Evolutionary conservation across 2,329 filamentous ascomycete species (phyloP), one percentile per base, ranked within the genome.

Genomic region (Magnaporthales sp.): DNA sequence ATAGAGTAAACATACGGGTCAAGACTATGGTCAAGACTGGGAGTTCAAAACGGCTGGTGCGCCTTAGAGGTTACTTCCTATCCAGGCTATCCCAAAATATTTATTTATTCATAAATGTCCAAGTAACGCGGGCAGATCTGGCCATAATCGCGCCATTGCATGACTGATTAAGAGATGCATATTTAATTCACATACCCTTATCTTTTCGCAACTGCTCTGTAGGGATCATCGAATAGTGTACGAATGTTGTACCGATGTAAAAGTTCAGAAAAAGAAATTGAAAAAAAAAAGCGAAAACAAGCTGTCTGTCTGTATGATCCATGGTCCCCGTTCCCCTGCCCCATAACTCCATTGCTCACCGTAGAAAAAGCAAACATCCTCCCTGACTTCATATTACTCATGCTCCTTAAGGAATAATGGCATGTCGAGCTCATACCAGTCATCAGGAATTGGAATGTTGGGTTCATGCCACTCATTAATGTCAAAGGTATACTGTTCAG

Each of bases 281-380:
- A 15, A 26, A 13, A 11, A 4, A 11, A 26, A 56, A 56, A 26
- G 22, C 15, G 56, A 27, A 60, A 8, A 60, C 24, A 24, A 27
- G 56, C 56, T 60, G 22, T 29, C 56, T 60, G 56, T 60, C 56
- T 60, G 56, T 60, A 24, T 60, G 56, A 26, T 60, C 56, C 56
- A 60, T 27, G 15, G 56, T 60, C 24, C 56, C 56, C 56, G 13
- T 27, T 60, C 24, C 26, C 56, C 56, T 27, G 8, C 6, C 56
- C 56, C 56, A 2, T 26, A 60, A 60, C 56, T 60, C 56, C 56
- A 11, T 60, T 60, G 56, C 56, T 60, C 56, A 60, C 7, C 7
- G 56, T 27, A 2, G 4, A 60, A 4, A 60, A 60, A 60, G 2
- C 1, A 60, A 60, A 60, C 22, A 60, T 26, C 19, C 24, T 27